These are phyloP conservation scores for Porpolomopsis calyptriformis DNA, from an alignment of 768 basidiomycete species.

Conservation along the genomic window DNA sequence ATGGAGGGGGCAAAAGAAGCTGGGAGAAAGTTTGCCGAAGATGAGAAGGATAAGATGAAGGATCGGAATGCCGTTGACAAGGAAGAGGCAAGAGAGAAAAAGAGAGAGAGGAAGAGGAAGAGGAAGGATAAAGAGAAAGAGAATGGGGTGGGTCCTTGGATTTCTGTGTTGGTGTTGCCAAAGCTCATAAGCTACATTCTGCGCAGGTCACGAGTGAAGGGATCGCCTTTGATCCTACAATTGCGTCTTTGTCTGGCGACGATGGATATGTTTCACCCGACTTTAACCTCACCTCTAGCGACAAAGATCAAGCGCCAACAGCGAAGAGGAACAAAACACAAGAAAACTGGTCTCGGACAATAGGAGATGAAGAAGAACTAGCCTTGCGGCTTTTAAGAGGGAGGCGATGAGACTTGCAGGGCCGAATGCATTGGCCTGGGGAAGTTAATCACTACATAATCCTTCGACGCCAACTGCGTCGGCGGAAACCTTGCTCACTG, in stretches of 20 bases:
- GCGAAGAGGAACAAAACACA: slow-evolving; percentile 20
- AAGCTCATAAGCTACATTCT: neutral
- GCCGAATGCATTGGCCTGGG: no score
- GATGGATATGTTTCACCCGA: slow-evolving; percentile 67
- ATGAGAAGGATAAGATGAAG: slow-evolving; percentile 63
- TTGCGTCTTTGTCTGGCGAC: slow-evolving; percentile 25
- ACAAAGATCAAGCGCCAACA: slow-evolving; percentile 25
- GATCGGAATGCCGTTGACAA: slow-evolving; percentile 67
- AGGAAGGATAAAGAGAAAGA: slow-evolving; percentile 11
- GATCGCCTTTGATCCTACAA: neutral
- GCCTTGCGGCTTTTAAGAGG: slow-evolving; percentile 1
- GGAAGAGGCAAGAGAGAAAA: slow-evolving; percentile 47
- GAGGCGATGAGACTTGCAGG: neutral
- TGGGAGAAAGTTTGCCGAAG: slow-evolving; percentile 58
- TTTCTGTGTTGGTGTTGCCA: neutral
- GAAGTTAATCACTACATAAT: no score
- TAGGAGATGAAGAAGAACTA: slow-evolving; percentile 3
- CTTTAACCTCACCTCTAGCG: slow-evolving; percentile 36
- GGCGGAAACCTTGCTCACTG: no score
- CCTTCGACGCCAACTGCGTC: no score
- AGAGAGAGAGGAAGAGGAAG: slow-evolving; percentile 14
- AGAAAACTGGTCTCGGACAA: neutral
- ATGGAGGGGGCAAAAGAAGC: slow-evolving; percentile 54
- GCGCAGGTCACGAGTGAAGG: neutral
- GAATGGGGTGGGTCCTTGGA: slow-evolving; percentile 5